Base-by-base conservation (phyloP, 768 basidiomycete species). In the Kwoniella pini region DNA sequence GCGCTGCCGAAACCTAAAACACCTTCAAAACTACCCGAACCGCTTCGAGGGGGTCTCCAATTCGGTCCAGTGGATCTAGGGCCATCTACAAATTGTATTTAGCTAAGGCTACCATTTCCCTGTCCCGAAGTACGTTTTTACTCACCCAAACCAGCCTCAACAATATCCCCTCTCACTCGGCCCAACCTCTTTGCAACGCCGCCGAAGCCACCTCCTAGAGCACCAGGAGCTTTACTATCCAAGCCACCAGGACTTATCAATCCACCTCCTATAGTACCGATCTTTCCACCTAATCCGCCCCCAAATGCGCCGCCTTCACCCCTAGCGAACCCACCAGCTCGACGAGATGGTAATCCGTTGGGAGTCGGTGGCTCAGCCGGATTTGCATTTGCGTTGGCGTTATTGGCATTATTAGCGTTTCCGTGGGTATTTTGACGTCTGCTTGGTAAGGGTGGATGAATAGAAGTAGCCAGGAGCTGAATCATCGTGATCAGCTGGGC, bases 391-490 rank as follows among this genome's bases (percentile, higher is more conserved):
- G 51, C 31, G 27, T 54, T 52, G 5, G n/a, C 45, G 33, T 36
- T 36, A 36, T 36, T 36, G 33, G 15, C 33, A 22, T 36, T 48
- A 28, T n/a, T n/a, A 5, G 62, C 48, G 44, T 43, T 60, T 12
- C 48, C 48, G 15, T 64, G 62, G 11, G 51, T 40, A 4, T 38
- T 30, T 30, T 49, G 54, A 54, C 89, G 89, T 65, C 91, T 89
- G 67, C 88, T 86, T 79, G 90, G 90, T 74, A 88, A 82, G 71
- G 91, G 89, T 60, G 91, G 91, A 81, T 93, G 93, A 68, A 93
- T 82, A 56, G 88, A 76, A 69, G 88, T 86, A 66, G 88, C 81
- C 75, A 91, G 90, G 70, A 93, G 84, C 90, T 91, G 74, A 24
- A n/a, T n/a, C 53, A 24, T 40, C 38, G 42, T 28, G 13, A 46